Conservation (phyloP, 495 filamentous ascomycete species). For the Hypoxylon intermedium region DNA sequence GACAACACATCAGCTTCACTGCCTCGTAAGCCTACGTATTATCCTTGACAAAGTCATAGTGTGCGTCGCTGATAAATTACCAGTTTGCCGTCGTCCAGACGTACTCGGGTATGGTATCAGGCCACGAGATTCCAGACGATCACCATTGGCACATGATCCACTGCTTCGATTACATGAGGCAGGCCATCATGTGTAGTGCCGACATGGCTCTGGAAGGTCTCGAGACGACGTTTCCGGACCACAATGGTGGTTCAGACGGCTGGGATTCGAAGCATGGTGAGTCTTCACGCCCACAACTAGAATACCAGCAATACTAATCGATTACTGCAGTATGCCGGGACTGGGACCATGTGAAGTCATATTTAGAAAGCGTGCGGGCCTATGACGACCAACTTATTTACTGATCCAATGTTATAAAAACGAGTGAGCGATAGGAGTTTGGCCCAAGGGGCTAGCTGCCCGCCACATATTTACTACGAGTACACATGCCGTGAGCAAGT, state of each 20-base stretch:
- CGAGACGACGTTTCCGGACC: slow-evolving; percentile 55
- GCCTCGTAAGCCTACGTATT: slow-evolving; percentile 38
- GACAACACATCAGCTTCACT: slow-evolving; percentile 55
- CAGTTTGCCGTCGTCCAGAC: slow-evolving; percentile 55
- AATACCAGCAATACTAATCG: slow-evolving; percentile 1
- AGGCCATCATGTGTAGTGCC: slow-evolving; percentile 54
- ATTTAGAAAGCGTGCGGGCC: slow-evolving; percentile 53
- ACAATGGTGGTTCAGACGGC: slow-evolving; percentile 55
- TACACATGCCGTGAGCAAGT: not conserved
- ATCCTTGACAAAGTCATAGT: not conserved
- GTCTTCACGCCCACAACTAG: not conserved
- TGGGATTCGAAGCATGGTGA: slow-evolving; percentile 57
- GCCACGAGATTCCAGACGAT: slow-evolving; percentile 50
- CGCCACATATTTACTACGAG: not conserved
- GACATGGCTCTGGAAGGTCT: slow-evolving; percentile 54
- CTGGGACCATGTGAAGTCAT: slow-evolving; percentile 47
- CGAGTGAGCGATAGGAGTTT: slow-evolving; percentile 10
- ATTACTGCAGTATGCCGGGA: slow-evolving; percentile 48
- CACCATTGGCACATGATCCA: slow-evolving; percentile 61
- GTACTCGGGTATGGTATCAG: slow-evolving; percentile 51
- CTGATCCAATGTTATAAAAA: slow-evolving; percentile 20
- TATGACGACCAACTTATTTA: slow-evolving; percentile 57
- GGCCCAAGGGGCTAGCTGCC: not conserved
- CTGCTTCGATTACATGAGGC: slow-evolving; percentile 58
- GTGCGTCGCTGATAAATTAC: not conserved